These are phyloP conservation scores for Fusarium decemcellulare DNA, from an alignment of 2,329 filamentous ascomycete genomes.

Conservation along the genomic window DNA sequence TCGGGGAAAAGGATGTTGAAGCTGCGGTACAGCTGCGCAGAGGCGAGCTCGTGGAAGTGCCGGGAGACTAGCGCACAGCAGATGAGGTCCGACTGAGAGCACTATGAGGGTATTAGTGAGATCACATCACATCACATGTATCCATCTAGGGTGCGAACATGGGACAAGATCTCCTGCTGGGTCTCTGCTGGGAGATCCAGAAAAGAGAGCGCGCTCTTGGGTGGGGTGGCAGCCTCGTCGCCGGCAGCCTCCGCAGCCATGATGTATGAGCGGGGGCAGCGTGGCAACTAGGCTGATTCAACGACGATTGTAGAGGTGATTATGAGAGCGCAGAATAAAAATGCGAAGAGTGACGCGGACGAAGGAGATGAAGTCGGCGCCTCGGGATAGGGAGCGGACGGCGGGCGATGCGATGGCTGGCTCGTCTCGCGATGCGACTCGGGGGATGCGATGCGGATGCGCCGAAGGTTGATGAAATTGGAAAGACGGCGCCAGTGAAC, in stretches of 20 bases:
- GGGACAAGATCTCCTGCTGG: conserved; percentile 62
- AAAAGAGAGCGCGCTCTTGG: conserved; percentile 50
- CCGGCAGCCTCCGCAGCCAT: conserved; percentile 55
- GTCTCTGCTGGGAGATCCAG: conserved; percentile 63
- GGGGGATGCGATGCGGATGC: conserved; percentile 32
- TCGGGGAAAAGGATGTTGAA: conserved; percentile 75
- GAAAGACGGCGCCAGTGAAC: conserved; percentile 32
- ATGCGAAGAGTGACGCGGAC: neutral
- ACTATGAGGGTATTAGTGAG: conserved; percentile 54
- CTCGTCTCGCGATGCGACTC: conserved; percentile 32
- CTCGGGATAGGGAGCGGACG: neutral
- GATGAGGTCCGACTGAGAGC: conserved; percentile 66
- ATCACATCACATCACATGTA: neutral
- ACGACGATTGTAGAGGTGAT: conserved; percentile 8
- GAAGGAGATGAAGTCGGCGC: neutral
- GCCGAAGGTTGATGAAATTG: conserved; percentile 32
- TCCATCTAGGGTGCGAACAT: conserved; percentile 54
- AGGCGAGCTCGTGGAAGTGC: conserved; percentile 70
- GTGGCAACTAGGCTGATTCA: conserved; percentile 30
- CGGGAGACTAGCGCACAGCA: conserved; percentile 71
- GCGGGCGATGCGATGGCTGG: conserved; percentile 24
- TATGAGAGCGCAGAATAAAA: neutral
- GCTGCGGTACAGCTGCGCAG: conserved; percentile 70
- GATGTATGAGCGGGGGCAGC: conserved; percentile 43
- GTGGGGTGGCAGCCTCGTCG: conserved; percentile 45